Evolutionary conservation across 2,329 filamentous ascomycete genomes (phyloP).

Genomic region (Diaporthe citrichinensis): DNA sequence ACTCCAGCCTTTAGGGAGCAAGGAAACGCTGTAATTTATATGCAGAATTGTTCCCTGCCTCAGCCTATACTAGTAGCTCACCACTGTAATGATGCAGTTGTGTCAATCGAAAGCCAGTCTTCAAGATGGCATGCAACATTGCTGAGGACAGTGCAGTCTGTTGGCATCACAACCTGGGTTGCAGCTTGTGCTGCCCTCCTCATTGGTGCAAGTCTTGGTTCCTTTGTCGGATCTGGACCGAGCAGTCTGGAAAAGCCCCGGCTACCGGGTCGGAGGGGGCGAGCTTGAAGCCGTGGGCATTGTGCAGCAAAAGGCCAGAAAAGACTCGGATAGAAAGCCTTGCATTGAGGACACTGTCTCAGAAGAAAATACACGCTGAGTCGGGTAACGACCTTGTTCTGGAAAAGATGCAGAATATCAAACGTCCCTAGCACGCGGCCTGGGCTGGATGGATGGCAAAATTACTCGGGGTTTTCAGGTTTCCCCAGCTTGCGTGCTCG

Average conservation of each 20-base stretch:
- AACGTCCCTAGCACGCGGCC: background rate
- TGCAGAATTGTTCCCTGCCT: background rate
- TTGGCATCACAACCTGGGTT: background rate
- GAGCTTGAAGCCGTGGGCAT: no score
- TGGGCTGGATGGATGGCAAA: background rate
- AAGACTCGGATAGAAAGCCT: background rate
- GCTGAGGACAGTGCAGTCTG: background rate
- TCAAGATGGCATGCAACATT: no score
- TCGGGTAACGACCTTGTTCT: constrained; percentile 2
- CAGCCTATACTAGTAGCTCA: background rate
- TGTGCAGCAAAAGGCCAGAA: background rate
- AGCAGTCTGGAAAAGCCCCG: constrained; percentile 1
- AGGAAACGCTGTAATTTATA: background rate
- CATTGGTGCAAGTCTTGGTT: background rate
- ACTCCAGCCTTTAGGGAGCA: no score
- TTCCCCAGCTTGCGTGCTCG: constrained; percentile 20
- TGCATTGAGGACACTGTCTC: background rate
- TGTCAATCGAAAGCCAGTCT: background rate
- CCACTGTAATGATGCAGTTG: background rate
- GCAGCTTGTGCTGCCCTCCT: background rate
- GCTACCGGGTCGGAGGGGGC: background rate
- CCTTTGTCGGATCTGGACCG: constrained; percentile 4
- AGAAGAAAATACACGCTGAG: background rate
- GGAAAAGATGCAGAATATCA: constrained; percentile 29
- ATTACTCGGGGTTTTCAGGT: constrained; percentile 22